Evolutionary conservation across 441 rosid genomes (phyloP).

Genomic region (Rhodomyrtus psidioides): DNA sequence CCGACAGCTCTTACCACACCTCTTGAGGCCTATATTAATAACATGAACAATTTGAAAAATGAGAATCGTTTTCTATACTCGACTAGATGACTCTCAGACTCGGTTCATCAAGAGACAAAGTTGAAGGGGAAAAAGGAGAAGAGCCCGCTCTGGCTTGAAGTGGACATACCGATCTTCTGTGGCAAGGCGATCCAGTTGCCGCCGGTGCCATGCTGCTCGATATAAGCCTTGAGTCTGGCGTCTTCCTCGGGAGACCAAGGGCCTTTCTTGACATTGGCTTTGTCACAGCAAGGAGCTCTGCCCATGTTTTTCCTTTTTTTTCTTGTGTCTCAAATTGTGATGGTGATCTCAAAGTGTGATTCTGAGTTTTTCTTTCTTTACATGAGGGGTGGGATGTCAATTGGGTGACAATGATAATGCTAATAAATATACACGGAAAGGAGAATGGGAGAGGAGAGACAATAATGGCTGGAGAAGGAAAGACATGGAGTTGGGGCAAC

Average conservation of each 20-base stretch:
- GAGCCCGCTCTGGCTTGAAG: background rate
- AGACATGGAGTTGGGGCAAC: background rate
- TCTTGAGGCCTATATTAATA: slow-evolving; percentile 6
- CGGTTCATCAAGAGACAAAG: background rate
- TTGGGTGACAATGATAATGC: slow-evolving; percentile 14
- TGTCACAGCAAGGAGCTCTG: slow-evolving; percentile 79
- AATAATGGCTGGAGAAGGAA: slow-evolving; percentile 69
- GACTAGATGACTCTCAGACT: background rate
- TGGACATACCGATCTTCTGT: slow-evolving; percentile 42
- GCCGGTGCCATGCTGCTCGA: slow-evolving; percentile 57
- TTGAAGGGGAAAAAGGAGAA: background rate
- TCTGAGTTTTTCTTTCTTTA: background rate
- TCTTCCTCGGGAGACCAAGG: slow-evolving; percentile 84
- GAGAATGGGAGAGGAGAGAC: slow-evolving; percentile 13
- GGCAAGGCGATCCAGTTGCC: slow-evolving; percentile 83
- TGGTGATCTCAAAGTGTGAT: background rate
- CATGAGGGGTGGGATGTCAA: background rate
- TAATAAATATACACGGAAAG: slow-evolving; percentile 11
- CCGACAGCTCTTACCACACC: slow-evolving; percentile 20
- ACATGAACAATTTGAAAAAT: background rate
- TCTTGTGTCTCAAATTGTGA: background rate
- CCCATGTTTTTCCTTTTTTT: slow-evolving; percentile 44
- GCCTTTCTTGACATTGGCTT: slow-evolving; percentile 70
- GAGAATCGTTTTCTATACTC: background rate
- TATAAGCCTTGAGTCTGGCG: slow-evolving; percentile 53